A percentile compares a stretch with the other conserved stretches of the same genome.
Evolutionary conservation across 306 rosid species (phyloP).

Genomic region (Alnus rubra): DNA sequence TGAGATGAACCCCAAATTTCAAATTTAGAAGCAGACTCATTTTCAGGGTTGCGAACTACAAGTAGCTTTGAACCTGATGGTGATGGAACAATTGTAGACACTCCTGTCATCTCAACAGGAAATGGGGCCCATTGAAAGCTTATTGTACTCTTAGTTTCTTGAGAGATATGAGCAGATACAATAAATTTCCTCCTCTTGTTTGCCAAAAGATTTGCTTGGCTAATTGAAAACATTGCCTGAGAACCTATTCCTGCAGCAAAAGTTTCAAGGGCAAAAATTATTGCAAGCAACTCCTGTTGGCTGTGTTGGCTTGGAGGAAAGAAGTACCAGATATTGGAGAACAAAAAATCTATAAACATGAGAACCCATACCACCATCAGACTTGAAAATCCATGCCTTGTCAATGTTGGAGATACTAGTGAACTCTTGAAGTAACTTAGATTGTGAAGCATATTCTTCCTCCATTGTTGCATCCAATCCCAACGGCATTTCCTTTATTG

Average conservation of each 20-base stretch:
- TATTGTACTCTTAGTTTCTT: slow-evolving; percentile 41
- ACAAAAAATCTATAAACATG: neutral
- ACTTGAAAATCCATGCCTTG: slow-evolving; percentile 72
- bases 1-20: slow-evolving; percentile 75
- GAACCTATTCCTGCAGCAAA: slow-evolving; percentile 43
- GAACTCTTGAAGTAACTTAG: slow-evolving; percentile 70
- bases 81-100: slow-evolving; percentile 66
- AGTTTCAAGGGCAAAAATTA: neutral
- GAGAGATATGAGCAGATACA: slow-evolving; percentile 46
- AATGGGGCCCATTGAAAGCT: slow-evolving; percentile 75
- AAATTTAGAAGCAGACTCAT: slow-evolving; percentile 48
- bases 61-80: slow-evolving; percentile 76
- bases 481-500: slow-evolving; percentile 45
- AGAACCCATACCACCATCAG: slow-evolving; percentile 48
- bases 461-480: slow-evolving; percentile 59
- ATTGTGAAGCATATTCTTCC: slow-evolving; percentile 63
- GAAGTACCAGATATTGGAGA: neutral
- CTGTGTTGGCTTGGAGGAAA: neutral
- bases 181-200: slow-evolving; percentile 62
- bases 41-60: slow-evolving; percentile 58
- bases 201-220: slow-evolving; percentile 63
- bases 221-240: slow-evolving; percentile 59
- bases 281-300: slow-evolving; percentile 11
- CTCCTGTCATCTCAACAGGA: slow-evolving; percentile 70
- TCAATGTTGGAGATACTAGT: slow-evolving; percentile 60